Evolutionary conservation across 2,329 filamentous ascomycete species (phyloP), one percentile per base, ranked within the genome.

Genomic region (Trichoderma breve): DNA sequence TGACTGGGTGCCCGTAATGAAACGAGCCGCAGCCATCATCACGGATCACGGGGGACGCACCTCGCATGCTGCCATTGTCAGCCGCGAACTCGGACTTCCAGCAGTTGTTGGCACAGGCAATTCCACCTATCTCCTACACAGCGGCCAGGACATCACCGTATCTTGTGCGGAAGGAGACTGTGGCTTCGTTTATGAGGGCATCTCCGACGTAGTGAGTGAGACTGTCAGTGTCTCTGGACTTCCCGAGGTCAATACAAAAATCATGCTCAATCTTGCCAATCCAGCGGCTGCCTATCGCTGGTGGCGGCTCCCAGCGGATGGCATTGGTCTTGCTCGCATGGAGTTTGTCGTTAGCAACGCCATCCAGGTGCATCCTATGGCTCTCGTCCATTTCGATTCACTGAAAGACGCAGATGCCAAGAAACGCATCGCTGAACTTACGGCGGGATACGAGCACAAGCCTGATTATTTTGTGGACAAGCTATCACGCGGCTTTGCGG

Each of bases 41-140:
- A 81, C 80, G 0, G 80, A 82, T 79, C 68, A 81, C 73, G 70
- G 84, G 72, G 76, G 83, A 2, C 74, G 78, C 8, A 82, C 81
- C 6, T 83, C 81, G 4, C 81, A 83, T 71, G 81, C 81, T 15
- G 81, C 81, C n/a, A 82, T 83, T 53, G 80, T 82, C 63, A 83
- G 81, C 74, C 80, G 81, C 4, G 81, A 83, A 58, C 75, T 82
- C 1, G 80, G 81, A 4, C 73, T 82, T 6, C 81, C 81, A 5
- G 81, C 80, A 2, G 75, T 83, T 6, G 81, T 83, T 1, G 81
- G 81, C 21, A 80, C 80, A 3, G 75, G 76, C 3, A 77, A 80
- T 73, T 79, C 80, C 6, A 81, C 81, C 1, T 82, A 80, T 64
- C 51, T 81, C 21, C 76, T 82, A 5, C 80, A 82, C 72, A 79